Conservation (phyloP, 2,329 filamentous ascomycete species). For the Fusarium chlamydosporum region DNA sequence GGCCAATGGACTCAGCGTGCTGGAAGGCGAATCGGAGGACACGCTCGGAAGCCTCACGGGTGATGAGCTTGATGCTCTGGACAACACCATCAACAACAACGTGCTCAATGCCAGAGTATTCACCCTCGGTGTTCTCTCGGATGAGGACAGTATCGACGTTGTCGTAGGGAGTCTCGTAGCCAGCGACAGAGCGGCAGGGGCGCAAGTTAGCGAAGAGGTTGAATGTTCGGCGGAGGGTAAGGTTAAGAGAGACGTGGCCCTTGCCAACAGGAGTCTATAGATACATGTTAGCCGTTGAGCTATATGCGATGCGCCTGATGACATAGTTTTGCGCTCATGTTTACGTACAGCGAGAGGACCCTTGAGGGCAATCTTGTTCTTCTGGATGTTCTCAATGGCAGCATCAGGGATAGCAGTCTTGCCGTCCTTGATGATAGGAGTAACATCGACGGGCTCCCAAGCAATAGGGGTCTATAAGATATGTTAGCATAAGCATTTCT, state of each 20-base stretch:
- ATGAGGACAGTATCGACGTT: constrained; percentile 97
- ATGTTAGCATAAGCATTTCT: constrained; percentile 45
- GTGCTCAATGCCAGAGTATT: constrained; percentile 99
- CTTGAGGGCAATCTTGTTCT: constrained; percentile 98
- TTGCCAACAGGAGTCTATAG: constrained; percentile 92
- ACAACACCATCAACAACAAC: constrained; percentile 97
- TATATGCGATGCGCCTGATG: constrained; percentile 16
- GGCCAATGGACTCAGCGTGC: constrained; percentile 92
- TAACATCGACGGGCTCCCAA: constrained; percentile 98
- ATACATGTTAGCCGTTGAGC: constrained; percentile 32
- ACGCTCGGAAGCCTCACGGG: constrained; percentile 91
- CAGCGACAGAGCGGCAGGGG: constrained; percentile 95
- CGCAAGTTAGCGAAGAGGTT: constrained; percentile 99
- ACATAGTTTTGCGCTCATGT: constrained; percentile 25
- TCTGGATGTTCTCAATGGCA: constrained; percentile 92
- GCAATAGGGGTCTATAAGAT: constrained; percentile 81
- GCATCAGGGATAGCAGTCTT: constrained; percentile 94
- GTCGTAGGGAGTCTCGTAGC: constrained; percentile 99
- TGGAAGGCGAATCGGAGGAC: constrained; percentile 98
- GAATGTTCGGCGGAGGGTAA: constrained; percentile 98
- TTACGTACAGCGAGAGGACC: constrained; percentile 89
- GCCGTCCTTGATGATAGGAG: constrained; percentile 91
- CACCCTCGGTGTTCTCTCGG: constrained; percentile 99
- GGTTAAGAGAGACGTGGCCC: constrained; percentile 98
- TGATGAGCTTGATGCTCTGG: constrained; percentile 99